Base-by-base conservation (phyloP, 164 flowering plant genomes). In the Liriodendron chinense region DNA sequence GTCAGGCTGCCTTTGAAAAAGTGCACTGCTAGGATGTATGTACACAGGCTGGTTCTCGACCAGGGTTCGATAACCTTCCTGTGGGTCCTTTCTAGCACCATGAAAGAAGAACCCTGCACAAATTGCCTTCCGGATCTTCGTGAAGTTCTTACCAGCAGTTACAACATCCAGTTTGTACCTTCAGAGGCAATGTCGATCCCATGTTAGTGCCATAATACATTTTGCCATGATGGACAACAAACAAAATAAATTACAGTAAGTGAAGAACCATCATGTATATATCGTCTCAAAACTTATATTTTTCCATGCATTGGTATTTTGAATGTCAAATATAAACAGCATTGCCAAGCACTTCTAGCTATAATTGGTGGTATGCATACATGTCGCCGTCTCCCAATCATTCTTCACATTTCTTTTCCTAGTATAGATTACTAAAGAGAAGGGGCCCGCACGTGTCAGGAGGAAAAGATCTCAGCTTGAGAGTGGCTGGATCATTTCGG, bases 31-130 rank as follows among this genome's bases (percentile, higher is more conserved):
- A 9, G 97, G 98, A 65, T 92, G 97, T 47, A 94, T 92, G 53
- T 92, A 91, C 13, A 94, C 97, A 0, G 94, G 89, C 76, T 94
- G 98, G 68, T 93, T 93, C 85, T 92, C 98, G 25, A 92, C 98
- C 20, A 94, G 76, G 18, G 98, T 94, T 71, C 93, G 83, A 59
- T 94, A 94, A 68, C 77, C 77, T 43, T 74, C 77, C 21, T 91
- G 97, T 9, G 97, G 94, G 66, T 94, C 97, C 83, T 92, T 94
- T 76, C 94, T 84, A 3, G 93, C 89, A 0, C 87, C 92, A 82
- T 92, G 95, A 86, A 91, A 91, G 78, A 94, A 92, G 86, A 91
- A 92, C 20, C 97, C 97, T 6, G 96, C 96, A 0, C 92, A 79
- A 56, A 92, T 94, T 21, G 97, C 97, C 83, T 94, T 91, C 80